phyloP scores from a whole-genome alignment of 2,329 filamentous ascomycete species.

The Boeremia exigua region DNA sequence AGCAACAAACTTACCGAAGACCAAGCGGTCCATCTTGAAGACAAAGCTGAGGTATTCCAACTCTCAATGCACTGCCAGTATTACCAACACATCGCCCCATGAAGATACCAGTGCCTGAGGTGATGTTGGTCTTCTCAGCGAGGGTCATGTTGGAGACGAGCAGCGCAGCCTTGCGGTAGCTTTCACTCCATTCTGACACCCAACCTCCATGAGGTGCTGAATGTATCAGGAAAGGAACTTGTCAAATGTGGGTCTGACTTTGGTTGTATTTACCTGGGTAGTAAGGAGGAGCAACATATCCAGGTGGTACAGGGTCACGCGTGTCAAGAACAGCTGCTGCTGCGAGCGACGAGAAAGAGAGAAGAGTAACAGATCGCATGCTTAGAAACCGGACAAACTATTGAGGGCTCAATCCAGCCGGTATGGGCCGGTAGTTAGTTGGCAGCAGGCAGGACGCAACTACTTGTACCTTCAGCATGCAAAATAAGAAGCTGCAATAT shows the following conservation, averaged over 20 bases:
- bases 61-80: constrained; percentile 71
- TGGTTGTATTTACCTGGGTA: constrained; percentile 59
- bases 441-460: neutral
- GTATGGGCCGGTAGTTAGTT: neutral
- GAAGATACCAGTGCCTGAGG: constrained; percentile 71
- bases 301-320: constrained; percentile 41
- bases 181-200: constrained; percentile 69
- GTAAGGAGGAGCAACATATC: constrained; percentile 60
- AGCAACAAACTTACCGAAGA: constrained; percentile 54
- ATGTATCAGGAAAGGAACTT: neutral
- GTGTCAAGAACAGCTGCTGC: constrained; percentile 36
- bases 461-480: neutral
- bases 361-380: constrained; percentile 30
- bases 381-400: constrained; percentile 12
- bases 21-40: constrained; percentile 73
- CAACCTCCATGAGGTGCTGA: constrained; percentile 72
- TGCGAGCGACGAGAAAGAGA: constrained; percentile 30
- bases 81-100: constrained; percentile 79
- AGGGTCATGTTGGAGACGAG: constrained; percentile 78
- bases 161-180: constrained; percentile 71
- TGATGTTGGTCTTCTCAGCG: constrained; percentile 81
- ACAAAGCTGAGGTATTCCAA: constrained; percentile 72
- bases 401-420: neutral
- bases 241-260: neutral
- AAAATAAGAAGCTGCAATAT: neutral